Evolutionary conservation across 2,329 filamentous ascomycete genomes (phyloP).

Genomic region (Apiospora rasikravindrae): DNA sequence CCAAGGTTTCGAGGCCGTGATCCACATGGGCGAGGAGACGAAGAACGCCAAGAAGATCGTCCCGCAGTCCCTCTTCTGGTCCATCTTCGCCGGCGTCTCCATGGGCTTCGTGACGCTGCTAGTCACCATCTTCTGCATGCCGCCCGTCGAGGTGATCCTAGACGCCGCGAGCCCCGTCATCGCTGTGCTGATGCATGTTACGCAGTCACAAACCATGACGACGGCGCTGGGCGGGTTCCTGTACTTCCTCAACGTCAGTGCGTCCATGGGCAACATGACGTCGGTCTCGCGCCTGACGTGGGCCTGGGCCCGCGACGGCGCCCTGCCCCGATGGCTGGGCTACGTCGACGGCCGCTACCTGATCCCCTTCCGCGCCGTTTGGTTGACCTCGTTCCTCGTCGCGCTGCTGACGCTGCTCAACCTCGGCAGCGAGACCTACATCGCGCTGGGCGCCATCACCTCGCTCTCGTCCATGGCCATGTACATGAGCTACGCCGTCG

Average conservation of each 20-base stretch:
- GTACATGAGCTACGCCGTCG: constrained; percentile 24
- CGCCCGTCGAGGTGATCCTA: constrained; percentile 20
- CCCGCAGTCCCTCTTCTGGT: constrained; percentile 23
- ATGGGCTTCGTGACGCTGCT: constrained; percentile 23
- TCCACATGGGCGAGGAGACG: constrained; percentile 26
- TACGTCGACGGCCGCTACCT: constrained; percentile 23
- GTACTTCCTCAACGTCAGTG: not conserved
- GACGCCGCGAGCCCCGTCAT: constrained; percentile 22
- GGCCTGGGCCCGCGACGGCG: constrained; percentile 24
- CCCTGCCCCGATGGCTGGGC: constrained; percentile 21
- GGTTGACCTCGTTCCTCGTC: constrained; percentile 21
- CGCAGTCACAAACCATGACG: not conserved
- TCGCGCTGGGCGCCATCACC: constrained; percentile 25
- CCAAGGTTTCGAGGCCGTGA: constrained; percentile 23
- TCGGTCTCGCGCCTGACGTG: constrained; percentile 23
- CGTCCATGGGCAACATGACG: constrained; percentile 21
- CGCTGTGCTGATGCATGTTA: constrained; percentile 18
- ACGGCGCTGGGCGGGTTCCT: constrained; percentile 20
- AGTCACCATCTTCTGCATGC: constrained; percentile 22
- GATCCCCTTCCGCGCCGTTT: constrained; percentile 22
- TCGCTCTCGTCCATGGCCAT: constrained; percentile 24
- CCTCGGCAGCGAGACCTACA: constrained; percentile 22
- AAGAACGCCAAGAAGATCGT: constrained; percentile 24
- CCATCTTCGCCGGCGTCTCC: constrained; percentile 20
- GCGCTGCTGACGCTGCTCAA: constrained; percentile 23